These are phyloP conservation scores for Ustilago bromivora DNA, from an alignment of 1,284 basidiomycete genomes.

Conservation along the genomic window DNA sequence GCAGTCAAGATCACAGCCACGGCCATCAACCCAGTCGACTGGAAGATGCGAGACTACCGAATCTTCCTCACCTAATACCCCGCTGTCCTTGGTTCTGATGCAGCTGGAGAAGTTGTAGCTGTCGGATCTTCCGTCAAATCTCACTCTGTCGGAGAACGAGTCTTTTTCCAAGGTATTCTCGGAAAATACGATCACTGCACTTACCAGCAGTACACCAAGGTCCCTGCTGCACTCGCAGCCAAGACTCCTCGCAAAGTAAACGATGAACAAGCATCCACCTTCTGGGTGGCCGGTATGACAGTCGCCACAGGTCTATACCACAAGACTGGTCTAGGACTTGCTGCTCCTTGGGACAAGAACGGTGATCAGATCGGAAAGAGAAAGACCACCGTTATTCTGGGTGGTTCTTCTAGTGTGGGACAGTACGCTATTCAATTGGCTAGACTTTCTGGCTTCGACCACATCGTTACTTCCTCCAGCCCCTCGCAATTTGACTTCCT, in stretches of 20 bases:
- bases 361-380: slow-evolving; percentile 45
- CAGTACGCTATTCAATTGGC: slow-evolving; percentile 63
- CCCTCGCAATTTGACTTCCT: slow-evolving; percentile 44
- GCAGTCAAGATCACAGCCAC: slow-evolving; percentile 53
- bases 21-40: slow-evolving; percentile 62
- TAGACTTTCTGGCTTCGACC: slow-evolving; percentile 49
- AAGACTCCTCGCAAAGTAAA: slow-evolving; percentile 49
- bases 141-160: slow-evolving; percentile 50
- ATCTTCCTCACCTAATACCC: slow-evolving; percentile 46
- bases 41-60: slow-evolving; percentile 55
- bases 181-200: slow-evolving; percentile 44
- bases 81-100: slow-evolving; percentile 55
- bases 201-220: slow-evolving; percentile 57
- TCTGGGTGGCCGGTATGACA: slow-evolving; percentile 52
- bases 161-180: slow-evolving; percentile 63
- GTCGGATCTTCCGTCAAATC: slow-evolving; percentile 36
- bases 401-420: slow-evolving; percentile 53
- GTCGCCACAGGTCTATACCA: slow-evolving; percentile 51
- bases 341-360: slow-evolving; percentile 54
- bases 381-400: slow-evolving; percentile 55
- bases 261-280: slow-evolving; percentile 57
- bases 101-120: slow-evolving; percentile 48
- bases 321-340: slow-evolving; percentile 26
- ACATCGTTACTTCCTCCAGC: slow-evolving; percentile 53
- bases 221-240: slow-evolving; percentile 47